Percentiles rank a stretch among this genome's conserved stretches.
Conservation (phyloP, 345 rosid genomes). For the Draba incana region DNA sequence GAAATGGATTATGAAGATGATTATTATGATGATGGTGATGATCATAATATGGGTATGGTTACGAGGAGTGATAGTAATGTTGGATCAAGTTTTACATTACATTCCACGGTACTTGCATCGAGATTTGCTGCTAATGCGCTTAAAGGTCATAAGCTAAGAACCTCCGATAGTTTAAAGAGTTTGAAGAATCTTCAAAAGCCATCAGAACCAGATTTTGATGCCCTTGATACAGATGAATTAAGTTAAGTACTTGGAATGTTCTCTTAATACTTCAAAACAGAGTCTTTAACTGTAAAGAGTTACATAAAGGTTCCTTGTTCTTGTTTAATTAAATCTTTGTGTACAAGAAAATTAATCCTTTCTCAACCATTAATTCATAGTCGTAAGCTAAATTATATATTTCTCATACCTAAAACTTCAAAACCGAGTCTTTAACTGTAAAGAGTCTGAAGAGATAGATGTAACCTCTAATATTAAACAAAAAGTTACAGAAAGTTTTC, state of each 20-base stretch:
- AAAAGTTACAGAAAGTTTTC: background rate
- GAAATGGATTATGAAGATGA: constrained; percentile 46
- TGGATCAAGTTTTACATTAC: constrained; percentile 44
- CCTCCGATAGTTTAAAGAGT: constrained; percentile 29
- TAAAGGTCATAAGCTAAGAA: constrained; percentile 47
- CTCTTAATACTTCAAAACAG: background rate
- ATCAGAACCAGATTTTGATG: constrained; percentile 68
- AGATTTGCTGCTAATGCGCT: constrained; percentile 77
- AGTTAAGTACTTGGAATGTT: background rate
- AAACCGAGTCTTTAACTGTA: constrained; percentile 1
- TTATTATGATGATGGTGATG: constrained; percentile 32
- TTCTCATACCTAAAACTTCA: constrained; percentile 10
- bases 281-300: constrained; percentile 4
- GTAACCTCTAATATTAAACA: background rate
- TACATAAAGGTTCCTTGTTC: background rate
- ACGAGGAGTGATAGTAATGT: constrained; percentile 11
- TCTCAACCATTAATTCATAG: constrained; percentile 1
- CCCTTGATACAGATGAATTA: constrained; percentile 26
- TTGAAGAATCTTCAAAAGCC: constrained; percentile 65
- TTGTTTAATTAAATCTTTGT: background rate
- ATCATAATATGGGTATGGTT: constrained; percentile 34
- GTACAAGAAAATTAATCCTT: constrained; percentile 3
- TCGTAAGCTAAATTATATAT: background rate
- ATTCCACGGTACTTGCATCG: constrained; percentile 66
- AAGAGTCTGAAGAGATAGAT: no score